These are phyloP conservation scores for Panicum virgatum DNA, from an alignment of 202 grass and related monocot species.

Conservation along the genomic window DNA sequence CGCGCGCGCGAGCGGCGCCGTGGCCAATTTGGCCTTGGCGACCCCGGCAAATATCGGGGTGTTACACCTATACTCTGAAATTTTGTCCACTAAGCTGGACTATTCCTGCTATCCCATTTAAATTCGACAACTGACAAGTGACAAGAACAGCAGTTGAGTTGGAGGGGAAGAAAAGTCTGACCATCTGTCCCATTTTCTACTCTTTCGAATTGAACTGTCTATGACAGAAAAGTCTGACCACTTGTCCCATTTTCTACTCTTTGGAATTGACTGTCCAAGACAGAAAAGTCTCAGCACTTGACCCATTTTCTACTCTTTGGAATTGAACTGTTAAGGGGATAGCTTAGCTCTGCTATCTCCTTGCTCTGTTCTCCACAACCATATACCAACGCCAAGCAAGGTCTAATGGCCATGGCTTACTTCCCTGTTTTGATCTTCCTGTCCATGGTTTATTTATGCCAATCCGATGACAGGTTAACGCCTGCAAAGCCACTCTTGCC, in stretches of 20 bases:
- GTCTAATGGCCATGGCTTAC: neutral
- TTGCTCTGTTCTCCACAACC: neutral
- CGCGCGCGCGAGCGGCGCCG: too few species aligned
- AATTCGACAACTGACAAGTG: neutral
- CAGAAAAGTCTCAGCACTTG: neutral
- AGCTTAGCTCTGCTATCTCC: neutral
- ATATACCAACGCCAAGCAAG: neutral
- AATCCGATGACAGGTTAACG: constrained; percentile 41
- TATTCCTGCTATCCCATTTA: neutral
- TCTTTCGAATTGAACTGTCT: neutral
- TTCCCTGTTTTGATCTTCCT: constrained; percentile 7
- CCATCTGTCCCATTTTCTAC: too few species aligned
- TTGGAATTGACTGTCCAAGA: neutral
- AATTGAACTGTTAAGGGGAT: neutral
- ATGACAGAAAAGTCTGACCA: too few species aligned
- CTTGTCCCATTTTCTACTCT: neutral
- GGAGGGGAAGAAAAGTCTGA: neutral
- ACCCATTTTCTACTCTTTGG: neutral
- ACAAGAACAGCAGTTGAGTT: neutral
- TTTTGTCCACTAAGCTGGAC: neutral
- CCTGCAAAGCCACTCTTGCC: constrained; percentile 31
- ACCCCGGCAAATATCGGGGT: too few species aligned
- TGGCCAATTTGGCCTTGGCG: too few species aligned
- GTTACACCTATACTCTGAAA: neutral
- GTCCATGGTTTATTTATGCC: constrained; percentile 12